Evolutionary conservation across 2,329 filamentous ascomycete species (phyloP).

Genomic region (Diaporthe sp.): DNA sequence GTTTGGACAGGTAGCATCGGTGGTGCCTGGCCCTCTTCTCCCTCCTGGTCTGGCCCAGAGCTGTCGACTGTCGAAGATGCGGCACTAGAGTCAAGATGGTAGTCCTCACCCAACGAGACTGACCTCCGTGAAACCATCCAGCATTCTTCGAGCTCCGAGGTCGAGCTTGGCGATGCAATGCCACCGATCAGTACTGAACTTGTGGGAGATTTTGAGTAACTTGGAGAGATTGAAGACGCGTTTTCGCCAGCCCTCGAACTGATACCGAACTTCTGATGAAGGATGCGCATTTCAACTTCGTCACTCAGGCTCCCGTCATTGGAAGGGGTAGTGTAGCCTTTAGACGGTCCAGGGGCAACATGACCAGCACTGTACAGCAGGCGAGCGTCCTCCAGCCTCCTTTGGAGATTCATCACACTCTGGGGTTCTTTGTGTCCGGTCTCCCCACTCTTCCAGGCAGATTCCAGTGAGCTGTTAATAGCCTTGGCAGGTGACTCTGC

Average conservation of each 20-base stretch:
- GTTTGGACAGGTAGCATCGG: background rate
- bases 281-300: background rate
- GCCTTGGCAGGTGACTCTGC: background rate
- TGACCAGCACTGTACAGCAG: background rate
- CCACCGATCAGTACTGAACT: background rate
- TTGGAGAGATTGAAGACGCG: background rate
- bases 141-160: background rate
- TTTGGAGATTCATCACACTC: background rate
- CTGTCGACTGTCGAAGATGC: background rate
- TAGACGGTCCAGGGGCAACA: background rate
- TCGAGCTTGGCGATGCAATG: background rate
- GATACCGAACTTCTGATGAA: background rate
- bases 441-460: background rate
- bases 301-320: background rate
- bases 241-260: background rate
- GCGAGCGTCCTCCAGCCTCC: background rate
- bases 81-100: background rate
- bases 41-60: background rate
- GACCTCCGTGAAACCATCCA: background rate
- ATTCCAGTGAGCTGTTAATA: background rate
- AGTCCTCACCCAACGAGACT: background rate
- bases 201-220: background rate
- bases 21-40: background rate
- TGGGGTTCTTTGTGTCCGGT: background rate
- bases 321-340: background rate